Conservation (phyloP, 2,329 filamentous ascomycete species). For the Sporothrix curviconia region DNA sequence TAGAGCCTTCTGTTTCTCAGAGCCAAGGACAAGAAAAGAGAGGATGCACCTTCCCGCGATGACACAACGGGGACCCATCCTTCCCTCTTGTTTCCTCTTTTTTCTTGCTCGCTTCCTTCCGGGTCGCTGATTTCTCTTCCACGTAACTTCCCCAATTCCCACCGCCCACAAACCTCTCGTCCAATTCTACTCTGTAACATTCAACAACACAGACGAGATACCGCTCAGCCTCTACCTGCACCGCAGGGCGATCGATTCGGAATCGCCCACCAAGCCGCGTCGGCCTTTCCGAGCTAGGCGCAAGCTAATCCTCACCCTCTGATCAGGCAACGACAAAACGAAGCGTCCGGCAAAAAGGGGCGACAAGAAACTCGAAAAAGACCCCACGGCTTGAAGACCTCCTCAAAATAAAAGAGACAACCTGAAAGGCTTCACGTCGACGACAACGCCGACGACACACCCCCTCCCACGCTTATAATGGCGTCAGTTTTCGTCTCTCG, state of each 20-base stretch:
- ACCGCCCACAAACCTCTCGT: neutral
- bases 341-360: too few relatives aligned
- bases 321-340: too few relatives aligned
- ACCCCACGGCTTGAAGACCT: too few relatives aligned
- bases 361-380: too few relatives aligned
- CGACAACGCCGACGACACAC: neutral
- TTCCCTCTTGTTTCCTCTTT: neutral
- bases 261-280: too few relatives aligned
- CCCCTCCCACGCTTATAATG: conserved; percentile 11
- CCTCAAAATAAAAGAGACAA: too few relatives aligned
- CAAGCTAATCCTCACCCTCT: too few relatives aligned
- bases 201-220: neutral
- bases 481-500: conserved; percentile 87
- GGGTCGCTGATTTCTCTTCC: neutral
- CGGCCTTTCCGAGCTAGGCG: too few relatives aligned
- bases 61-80: neutral
- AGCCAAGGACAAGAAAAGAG: neutral
- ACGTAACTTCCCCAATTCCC: neutral
- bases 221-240: too few relatives aligned
- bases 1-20: neutral
- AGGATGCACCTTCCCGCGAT: neutral
- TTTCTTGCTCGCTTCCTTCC: neutral
- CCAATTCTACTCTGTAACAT: too few relatives aligned
- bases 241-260: too few relatives aligned
- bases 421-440: too few relatives aligned